phyloP scores from a whole-genome alignment of 805 yeast species.

The Saccharomyces eubayanus region DNA sequence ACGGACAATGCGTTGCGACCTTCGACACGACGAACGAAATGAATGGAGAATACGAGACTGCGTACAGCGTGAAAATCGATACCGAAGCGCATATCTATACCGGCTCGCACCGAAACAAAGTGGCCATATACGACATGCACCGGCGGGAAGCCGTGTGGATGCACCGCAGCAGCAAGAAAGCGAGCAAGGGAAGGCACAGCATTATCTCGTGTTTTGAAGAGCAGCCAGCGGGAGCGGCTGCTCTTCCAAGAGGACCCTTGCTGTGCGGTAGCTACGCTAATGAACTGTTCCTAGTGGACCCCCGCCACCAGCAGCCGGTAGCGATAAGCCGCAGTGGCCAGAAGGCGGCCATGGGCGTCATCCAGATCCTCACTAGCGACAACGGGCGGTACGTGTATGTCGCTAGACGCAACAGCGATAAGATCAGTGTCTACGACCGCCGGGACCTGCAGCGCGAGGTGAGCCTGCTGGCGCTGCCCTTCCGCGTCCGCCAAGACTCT shows the following conservation, averaged over 20 bases:
- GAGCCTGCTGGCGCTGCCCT: constrained; percentile 18
- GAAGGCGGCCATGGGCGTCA: constrained; percentile 27
- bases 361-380: constrained; percentile 31
- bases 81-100: constrained; percentile 21
- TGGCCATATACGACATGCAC: constrained; percentile 28
- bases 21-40: constrained; percentile 27
- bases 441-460: constrained; percentile 16
- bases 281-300: constrained; percentile 23
- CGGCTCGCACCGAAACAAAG: constrained; percentile 26
- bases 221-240: constrained; percentile 1
- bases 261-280: constrained; percentile 25
- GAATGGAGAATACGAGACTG: constrained; percentile 30
- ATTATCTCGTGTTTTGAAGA: constrained; percentile 27
- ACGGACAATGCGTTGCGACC: constrained; percentile 6
- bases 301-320: constrained; percentile 2
- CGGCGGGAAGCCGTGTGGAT: constrained; percentile 21
- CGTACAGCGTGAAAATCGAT: constrained; percentile 24
- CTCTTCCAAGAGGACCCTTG: constrained; percentile 2
- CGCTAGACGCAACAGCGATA: constrained; percentile 24
- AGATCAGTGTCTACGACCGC: constrained; percentile 31
- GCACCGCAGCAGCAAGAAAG: constrained; percentile 5
- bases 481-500: constrained; percentile 7
- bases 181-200: neutral
- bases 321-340: neutral
- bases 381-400: constrained; percentile 33